Percentiles rank a stretch among this genome's conserved stretches.
Evolutionary conservation across 805 yeast species (phyloP).

Genomic region (Jamesozyma lodderae): DNA sequence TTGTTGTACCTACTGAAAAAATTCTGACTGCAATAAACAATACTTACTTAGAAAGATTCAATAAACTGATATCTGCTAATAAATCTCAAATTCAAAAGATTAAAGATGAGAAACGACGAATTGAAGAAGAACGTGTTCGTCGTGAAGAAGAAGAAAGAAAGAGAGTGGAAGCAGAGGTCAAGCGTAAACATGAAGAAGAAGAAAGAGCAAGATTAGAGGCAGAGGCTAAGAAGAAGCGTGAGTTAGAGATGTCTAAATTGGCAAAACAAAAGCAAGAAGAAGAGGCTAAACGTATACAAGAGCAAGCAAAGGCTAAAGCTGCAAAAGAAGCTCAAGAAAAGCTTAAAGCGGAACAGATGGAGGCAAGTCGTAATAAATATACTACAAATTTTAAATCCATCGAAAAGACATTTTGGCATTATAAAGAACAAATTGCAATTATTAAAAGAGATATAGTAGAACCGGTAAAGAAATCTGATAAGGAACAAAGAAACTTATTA

Average conservation of each 20-base stretch:
- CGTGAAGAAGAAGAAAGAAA: constrained; percentile 4
- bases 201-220: constrained; percentile 10
- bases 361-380: constrained; percentile 16
- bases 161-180: constrained; percentile 1
- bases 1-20: not conserved
- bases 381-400: constrained; percentile 28
- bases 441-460: constrained; percentile 54
- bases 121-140: constrained; percentile 3
- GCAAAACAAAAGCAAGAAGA: constrained; percentile 8
- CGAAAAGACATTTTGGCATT: constrained; percentile 37
- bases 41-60: constrained; percentile 7
- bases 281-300: constrained; percentile 9
- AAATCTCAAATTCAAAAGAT: constrained; percentile 4
- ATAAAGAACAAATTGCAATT: constrained; percentile 43
- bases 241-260: constrained; percentile 7
- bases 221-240: constrained; percentile 9
- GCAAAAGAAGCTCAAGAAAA: constrained; percentile 15
- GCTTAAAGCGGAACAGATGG: constrained; percentile 15
- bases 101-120: constrained; percentile 4
- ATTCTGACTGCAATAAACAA: constrained; percentile 6
- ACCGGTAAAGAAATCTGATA: constrained; percentile 41
- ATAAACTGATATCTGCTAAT: constrained; percentile 8
- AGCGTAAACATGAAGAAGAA: constrained; percentile 1
- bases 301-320: constrained; percentile 20
- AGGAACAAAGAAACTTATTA: constrained; percentile 44